Base-by-base conservation (phyloP, 257 asterid genomes). In the Penstemon davidsonii region DNA sequence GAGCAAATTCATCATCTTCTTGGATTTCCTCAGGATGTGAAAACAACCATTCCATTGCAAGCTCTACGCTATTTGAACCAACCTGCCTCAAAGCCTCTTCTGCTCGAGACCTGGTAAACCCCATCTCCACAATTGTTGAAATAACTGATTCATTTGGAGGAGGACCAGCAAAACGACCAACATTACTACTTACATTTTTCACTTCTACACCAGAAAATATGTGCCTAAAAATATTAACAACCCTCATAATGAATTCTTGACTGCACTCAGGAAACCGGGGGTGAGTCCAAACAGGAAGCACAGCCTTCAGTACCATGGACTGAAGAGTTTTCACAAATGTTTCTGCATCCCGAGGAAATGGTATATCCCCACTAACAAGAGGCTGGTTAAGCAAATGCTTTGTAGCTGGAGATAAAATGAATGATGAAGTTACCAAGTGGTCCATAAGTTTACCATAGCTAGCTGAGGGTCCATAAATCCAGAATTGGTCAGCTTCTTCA, bases 1-100 rank as follows among this genome's bases (percentile, higher is more conserved):
- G 95, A 73, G 98, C 96, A 74, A 92, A 96, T 77, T 92, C 98
- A 78, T 92, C 96, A 66, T 92, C 98, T 78, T 92, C 98, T 67
- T 74, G 96, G 60, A 62, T 58, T 77, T 92, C 98, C 87, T 92
- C 98, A 4, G 95, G 95, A 80, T 92, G 98, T 64, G 98, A 89
- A 79, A 84, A 89, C 81, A 92, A 61, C 98, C 98, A 92, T 68
- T 92, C 98, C 98, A 89, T 92, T 46, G 98, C 98, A 81, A 89
- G 83, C 86, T 89, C 96, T 81, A 92, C 98, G 49, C 96, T 92
- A 73, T 89, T 87, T 55, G 96, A 84, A 70, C 96, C 98, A 79
- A 92, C 96, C 73, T 92, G 98, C 84, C 98, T 85, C 77, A 92
- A 61, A 41, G 96, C 98, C 66, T 87, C 98, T 87, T 92, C 98